Base-by-base conservation (phyloP, 2,329 filamentous ascomycete genomes). In the Verruconis gallopava region DNA sequence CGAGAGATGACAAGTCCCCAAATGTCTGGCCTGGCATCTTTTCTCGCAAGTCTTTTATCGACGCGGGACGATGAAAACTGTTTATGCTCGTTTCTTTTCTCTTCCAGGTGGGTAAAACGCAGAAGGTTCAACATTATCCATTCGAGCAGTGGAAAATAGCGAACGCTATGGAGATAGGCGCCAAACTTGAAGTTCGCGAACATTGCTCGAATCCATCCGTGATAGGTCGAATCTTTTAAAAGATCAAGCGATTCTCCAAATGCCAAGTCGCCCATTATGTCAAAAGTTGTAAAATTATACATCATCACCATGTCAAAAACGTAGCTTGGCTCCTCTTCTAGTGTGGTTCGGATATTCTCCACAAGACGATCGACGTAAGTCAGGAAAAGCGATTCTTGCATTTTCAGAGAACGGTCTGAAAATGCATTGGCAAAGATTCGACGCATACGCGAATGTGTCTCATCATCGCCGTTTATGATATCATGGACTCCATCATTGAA, bases 1-100 rank as follows among this genome's bases (percentile, higher is more conserved):
- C 58, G 51, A 3, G 49, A 46, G 5, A 65, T 49, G 0, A 66
- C 57, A 17, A 62, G 54, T 15, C 56, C 53, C 55, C 63, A 62
- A 22, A 69, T 56, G 46, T 68, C 64, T 6, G 50, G 52, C 6
- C 55, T 46, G n/a, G 48, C 46, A 9, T 50, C 49, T 28, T 53
- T 39, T 2, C 18, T 41, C 19, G 51, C 46, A 4, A 60, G 22
- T 20, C 57, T 51, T 4, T 49, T 46, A 22, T 53, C 44, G 11
- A 59, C 52, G 59, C 1, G 51, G 53, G 56, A 57, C 59, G 1
- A 11, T 11, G 17, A 11, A 40, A 25, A 44, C 17, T 21, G 5
- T 40, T 14, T 9, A 21, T 44, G 41, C 14, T 45, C 12, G 40
- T 28, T 18, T 5, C 40, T 11, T 20, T 44, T 44, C 34, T 43